phyloP scores from a whole-genome alignment of 495 filamentous ascomycete species.

The Hypomontagnella submonticulosa region DNA sequence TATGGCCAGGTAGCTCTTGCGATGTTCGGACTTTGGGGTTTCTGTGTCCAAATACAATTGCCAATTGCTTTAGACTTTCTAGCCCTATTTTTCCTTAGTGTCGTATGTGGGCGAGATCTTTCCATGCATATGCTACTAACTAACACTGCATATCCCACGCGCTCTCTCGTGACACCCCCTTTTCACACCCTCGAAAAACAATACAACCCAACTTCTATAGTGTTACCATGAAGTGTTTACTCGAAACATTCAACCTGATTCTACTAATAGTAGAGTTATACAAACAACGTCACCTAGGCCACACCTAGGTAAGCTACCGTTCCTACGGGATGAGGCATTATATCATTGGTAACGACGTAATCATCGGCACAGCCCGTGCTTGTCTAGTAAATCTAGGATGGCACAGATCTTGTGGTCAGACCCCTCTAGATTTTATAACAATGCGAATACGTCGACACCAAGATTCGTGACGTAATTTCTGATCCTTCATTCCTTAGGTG shows the following conservation, averaged over 20 bases:
- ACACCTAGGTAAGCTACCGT: background rate
- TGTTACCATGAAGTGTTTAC: too few relatives aligned
- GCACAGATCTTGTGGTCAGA: conserved; percentile 27
- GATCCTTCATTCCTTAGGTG: background rate
- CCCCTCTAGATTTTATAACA: conserved; percentile 12
- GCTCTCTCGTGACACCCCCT: conserved; percentile 16
- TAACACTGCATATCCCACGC: conserved; percentile 27
- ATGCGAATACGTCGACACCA: background rate
- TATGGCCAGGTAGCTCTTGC: conserved; percentile 15
- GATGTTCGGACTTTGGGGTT: conserved; percentile 36
- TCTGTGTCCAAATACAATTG: conserved; percentile 32
- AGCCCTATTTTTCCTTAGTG: conserved; percentile 3
- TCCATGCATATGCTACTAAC: conserved; percentile 25
- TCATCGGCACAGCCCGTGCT: background rate
- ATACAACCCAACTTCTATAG: background rate
- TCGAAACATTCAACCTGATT: too few relatives aligned
- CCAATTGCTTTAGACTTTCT: conserved; percentile 4
- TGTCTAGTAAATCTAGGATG: conserved; percentile 26
- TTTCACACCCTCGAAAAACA: background rate
- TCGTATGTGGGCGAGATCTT: conserved; percentile 32
- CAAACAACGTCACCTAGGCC: conserved; percentile 18
- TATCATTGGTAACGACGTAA: background rate
- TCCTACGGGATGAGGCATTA: conserved; percentile 12
- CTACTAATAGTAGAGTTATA: background rate
- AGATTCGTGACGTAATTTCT: conserved; percentile 16